Conservation (phyloP, 345 rosid genomes). For the Raphanus sativus region DNA sequence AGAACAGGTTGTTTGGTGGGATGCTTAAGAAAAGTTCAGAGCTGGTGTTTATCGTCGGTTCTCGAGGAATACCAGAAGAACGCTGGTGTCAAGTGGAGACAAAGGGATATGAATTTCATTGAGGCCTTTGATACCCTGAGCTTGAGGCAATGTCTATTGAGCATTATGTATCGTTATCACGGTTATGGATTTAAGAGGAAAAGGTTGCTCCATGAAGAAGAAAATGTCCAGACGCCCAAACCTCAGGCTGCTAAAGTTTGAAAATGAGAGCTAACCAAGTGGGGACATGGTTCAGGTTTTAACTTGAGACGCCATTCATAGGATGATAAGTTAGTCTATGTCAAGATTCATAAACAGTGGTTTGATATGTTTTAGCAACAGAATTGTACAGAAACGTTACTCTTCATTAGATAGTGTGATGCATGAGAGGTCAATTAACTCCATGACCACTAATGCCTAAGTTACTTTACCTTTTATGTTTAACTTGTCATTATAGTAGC, state of each 20-base stretch:
- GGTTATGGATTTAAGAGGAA: constrained; percentile 69
- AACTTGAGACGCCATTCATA: not conserved
- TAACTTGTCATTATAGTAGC: not conserved
- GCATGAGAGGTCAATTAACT: constrained; percentile 12
- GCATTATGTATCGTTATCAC: constrained; percentile 77
- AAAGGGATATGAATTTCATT: constrained; percentile 56
- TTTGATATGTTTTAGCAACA: not conserved
- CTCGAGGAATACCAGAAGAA: constrained; percentile 69
- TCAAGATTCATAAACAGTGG: not conserved
- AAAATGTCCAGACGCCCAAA: constrained; percentile 48
- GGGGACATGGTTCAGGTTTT: not conserved
- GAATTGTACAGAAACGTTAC: constrained; percentile 1
- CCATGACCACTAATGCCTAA: constrained; percentile 12
- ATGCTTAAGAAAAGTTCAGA: constrained; percentile 77
- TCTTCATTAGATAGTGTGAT: not conserved
- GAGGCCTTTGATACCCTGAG: constrained; percentile 52
- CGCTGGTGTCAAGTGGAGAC: constrained; percentile 67
- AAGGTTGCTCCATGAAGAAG: constrained; percentile 57
- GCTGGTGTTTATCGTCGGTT: constrained; percentile 73
- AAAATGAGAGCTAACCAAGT: constrained; percentile 8
- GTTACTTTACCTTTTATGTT: not conserved
- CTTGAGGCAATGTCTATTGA: constrained; percentile 65
- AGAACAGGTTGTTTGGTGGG: constrained; percentile 86
- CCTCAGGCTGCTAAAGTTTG: constrained; percentile 36
- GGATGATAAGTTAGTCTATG: not conserved